These are phyloP conservation scores for Sporothrix mexicana DNA, from an alignment of 2,329 filamentous ascomycete genomes.

Conservation along the genomic window DNA sequence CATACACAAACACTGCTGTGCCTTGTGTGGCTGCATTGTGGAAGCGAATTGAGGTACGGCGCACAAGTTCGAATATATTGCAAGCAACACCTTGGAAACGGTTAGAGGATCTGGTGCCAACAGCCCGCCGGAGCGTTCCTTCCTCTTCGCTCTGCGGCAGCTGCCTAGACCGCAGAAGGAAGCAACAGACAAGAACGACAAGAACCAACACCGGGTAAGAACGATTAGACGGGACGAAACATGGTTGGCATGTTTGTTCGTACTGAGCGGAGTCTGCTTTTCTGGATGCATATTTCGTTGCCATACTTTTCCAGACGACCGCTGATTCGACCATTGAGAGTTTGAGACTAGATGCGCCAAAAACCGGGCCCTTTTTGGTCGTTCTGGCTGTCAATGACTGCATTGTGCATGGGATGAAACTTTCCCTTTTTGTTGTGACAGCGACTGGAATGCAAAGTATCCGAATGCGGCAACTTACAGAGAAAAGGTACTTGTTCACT, in stretches of 20 bases:
- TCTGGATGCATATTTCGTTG: neutral
- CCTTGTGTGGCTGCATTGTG: neutral
- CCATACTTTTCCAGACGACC: neutral
- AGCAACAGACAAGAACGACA: neutral
- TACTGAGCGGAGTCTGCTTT: neutral
- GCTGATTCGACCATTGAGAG: neutral
- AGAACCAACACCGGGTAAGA: neutral
- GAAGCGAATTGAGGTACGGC: conserved; percentile 10
- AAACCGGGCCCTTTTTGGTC: neutral
- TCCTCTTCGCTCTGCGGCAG: conserved; percentile 6
- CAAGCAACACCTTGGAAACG: neutral
- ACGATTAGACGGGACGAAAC: neutral
- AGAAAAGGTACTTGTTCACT: neutral
- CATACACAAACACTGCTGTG: conserved; percentile 14
- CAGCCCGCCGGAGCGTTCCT: conserved; percentile 3
- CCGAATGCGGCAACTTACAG: neutral
- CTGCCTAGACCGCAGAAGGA: neutral
- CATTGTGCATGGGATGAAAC: neutral
- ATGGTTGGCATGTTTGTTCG: neutral
- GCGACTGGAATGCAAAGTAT: conserved; percentile 13
- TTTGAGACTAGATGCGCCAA: neutral
- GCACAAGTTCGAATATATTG: conserved; percentile 4
- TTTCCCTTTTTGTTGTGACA: neutral
- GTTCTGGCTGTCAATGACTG: conserved; percentile 3
- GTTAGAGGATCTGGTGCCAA: neutral